Evolutionary conservation across 2,329 filamentous ascomycete species (phyloP), one percentile per base, ranked within the genome.

Genomic region (Monosporascus sp.): DNA sequence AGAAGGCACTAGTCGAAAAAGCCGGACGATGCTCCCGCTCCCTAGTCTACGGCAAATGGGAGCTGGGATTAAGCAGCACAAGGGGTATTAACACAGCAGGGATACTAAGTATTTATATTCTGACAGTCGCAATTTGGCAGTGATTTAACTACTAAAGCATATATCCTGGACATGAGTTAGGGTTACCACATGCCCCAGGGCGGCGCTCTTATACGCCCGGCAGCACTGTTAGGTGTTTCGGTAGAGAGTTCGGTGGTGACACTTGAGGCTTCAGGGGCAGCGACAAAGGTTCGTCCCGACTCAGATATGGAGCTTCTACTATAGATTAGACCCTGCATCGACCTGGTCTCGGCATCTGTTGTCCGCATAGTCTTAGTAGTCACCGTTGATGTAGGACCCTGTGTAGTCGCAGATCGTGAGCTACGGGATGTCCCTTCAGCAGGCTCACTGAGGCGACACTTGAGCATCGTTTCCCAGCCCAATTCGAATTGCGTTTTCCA

Each of bases 401-500:
- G n/a, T 14, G 9, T 43, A 2, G 9, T 14, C 19, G 40, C 9
- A 24, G n/a, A 20, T 20, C 19, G 9, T 19, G 40, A 43, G 40
- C 31, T 34, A 34, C 11, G 11, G 17, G 40, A 11, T 16, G 19
- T 5, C 14, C 11, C 19, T 43, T 14, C 40, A 20, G 11, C 7
- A 14, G 5, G n/a, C 22, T 34, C 11, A 34, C 11, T 34, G 9
- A 4, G n/a, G 19, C 20, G 40, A 40, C 54, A 58, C 31, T 54
- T 43, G 3, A 45, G 51, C n/a, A 54, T 20, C 14, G 44, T 62
- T 22, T 63, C 50, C 62, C 61, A 67, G 20, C 66, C 66, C 41
- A 56, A 54, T 1, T 56, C 54, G 55, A 59, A 69, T 3, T 57
- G 59, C 3, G 52, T 52, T 46, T 61, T 56, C 65, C 65, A 69